Percentiles rank a stretch among this genome's conserved stretches.
phyloP scores from a whole-genome alignment of 2,329 filamentous ascomycete species.

The Mycosphaerelloides madeirae region DNA sequence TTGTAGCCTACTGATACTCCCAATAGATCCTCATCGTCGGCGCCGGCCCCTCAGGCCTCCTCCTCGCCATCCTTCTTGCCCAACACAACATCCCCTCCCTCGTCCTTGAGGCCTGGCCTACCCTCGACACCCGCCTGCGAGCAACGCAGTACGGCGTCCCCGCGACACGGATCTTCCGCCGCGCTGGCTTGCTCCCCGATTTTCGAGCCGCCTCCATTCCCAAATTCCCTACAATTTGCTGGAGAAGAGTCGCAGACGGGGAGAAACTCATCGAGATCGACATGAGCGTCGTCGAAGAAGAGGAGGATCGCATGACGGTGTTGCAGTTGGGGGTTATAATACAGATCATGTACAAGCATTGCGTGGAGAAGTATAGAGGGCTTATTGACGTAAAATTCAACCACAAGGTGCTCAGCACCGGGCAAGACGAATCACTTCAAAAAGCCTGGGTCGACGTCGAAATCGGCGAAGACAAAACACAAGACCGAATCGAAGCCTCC shows the following conservation, averaged over 20 bases:
- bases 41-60: constrained; percentile 28
- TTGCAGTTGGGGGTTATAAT: constrained; percentile 26
- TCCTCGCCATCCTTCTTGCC: constrained; percentile 26
- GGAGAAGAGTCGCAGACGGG: constrained; percentile 24
- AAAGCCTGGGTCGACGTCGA: constrained; percentile 27
- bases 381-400: constrained; percentile 25
- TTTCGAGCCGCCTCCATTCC: constrained; percentile 27
- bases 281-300: constrained; percentile 22
- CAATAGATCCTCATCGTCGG: constrained; percentile 28
- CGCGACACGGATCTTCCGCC: constrained; percentile 37
- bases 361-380: constrained; percentile 17
- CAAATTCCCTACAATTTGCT: constrained; percentile 25
- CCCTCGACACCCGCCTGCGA: constrained; percentile 33
- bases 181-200: constrained; percentile 35
- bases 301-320: constrained; percentile 26
- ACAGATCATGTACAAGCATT: constrained; percentile 25
- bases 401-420: constrained; percentile 23
- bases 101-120: constrained; percentile 23
- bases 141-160: constrained; percentile 42
- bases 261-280: constrained; percentile 26
- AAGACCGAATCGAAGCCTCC: constrained; percentile 20
- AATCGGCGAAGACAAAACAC: constrained; percentile 20
- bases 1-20: too few species aligned
- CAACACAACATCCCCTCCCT: constrained; percentile 19
- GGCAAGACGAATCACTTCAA: constrained; percentile 22